These are phyloP conservation scores for Diutina pseudorugosa DNA, from an alignment of 1,139 yeast species.

Conservation along the genomic window DNA sequence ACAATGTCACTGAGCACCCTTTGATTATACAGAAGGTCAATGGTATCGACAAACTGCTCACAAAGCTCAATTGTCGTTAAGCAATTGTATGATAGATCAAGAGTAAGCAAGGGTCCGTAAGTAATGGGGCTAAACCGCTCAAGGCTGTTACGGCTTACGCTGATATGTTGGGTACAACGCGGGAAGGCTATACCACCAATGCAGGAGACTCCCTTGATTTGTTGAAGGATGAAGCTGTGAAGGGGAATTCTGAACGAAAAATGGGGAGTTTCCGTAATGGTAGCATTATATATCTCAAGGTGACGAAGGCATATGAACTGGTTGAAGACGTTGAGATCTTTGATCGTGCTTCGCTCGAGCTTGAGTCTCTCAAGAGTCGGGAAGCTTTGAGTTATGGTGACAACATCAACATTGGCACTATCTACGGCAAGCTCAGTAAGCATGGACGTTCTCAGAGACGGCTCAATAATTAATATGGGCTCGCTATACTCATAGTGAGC, in stretches of 20 bases:
- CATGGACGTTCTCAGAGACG: background rate
- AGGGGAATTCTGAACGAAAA: background rate
- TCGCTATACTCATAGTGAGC: background rate
- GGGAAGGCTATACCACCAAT: background rate
- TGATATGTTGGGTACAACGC: background rate
- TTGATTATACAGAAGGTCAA: background rate
- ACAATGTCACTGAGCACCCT: background rate
- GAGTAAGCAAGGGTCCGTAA: background rate
- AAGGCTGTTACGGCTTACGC: background rate
- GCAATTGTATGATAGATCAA: background rate
- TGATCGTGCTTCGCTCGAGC: background rate
- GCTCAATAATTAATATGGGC: background rate
- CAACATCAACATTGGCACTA: background rate
- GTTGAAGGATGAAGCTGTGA: background rate
- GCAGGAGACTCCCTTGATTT: background rate
- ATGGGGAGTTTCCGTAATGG: background rate
- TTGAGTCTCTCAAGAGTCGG: background rate
- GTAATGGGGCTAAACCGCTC: background rate
- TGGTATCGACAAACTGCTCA: background rate
- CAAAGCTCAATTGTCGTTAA: background rate
- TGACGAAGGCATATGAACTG: background rate
- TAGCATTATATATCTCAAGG: background rate
- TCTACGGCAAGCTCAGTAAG: background rate
- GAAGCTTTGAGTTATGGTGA: background rate
- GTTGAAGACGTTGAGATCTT: background rate